Evolutionary conservation across 257 asterid species (phyloP), one percentile per base, ranked within the genome.

Genomic region (Nemophila menziesii): DNA sequence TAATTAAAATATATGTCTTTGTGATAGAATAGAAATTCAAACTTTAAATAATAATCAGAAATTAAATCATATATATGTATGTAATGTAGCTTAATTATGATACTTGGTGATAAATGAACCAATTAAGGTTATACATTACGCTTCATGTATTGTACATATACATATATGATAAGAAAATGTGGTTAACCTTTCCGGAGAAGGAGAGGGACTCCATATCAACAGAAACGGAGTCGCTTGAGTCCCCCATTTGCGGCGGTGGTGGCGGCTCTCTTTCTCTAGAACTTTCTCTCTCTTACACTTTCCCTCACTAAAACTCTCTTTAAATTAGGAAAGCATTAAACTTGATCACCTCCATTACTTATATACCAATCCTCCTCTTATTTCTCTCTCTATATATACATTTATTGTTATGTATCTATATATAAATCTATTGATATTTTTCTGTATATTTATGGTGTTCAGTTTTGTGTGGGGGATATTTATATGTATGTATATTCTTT

Each of bases 171-270:
- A 70, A 60, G 79, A 6, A 17, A 23, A 15, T 45, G 37, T 47
- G 54, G 21, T 54, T 43, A 57, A 90, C 98, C 98, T 90, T 90
- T 47, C 94, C 89, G 71, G 79, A 68, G 49, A 76, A 63, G 49
- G 90, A 62, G 60, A 69, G 43, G 55, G 96, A 66, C 55, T 85
- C 96, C 70, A 89, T 80, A 65, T 78, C 94, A 38, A 84, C 72
- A 55, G 93, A 80, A 63, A 89, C 83, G 59, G 95, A 78, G 64
- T 76, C 92, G 82, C 87, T 70, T 47, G 98, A 85, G 48, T 85
- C 96, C 79, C 77, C 93, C 98, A 90, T 85, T 72, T 49, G 22
- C 29, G 52, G 23, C 24, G 47, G 23, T 54, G 46, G 37, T 43
- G 72, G 56, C 36, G 34, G 16, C 19, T 33, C 64, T 50, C 60